Conservation (phyloP, 1,284 basidiomycete genomes). For the Leccinum angustisporum region DNA sequence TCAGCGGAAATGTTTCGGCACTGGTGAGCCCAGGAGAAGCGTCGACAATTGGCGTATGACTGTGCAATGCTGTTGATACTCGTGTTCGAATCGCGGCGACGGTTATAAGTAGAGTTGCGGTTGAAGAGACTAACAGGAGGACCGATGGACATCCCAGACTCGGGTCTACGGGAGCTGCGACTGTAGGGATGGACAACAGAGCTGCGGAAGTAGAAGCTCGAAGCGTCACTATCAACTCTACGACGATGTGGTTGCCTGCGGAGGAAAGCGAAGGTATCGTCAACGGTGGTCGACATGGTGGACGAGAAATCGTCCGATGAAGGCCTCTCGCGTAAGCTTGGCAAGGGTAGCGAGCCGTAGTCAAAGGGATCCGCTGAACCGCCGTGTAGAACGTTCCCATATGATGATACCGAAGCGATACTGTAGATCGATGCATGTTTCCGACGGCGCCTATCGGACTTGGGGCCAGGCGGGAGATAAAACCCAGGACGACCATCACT, state of each 20-base stretch:
- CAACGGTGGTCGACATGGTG: constrained; percentile 57
- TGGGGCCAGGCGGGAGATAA: constrained; percentile 53
- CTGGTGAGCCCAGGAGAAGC: constrained; percentile 63
- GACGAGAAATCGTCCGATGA: constrained; percentile 55
- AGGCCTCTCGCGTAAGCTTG: constrained; percentile 51
- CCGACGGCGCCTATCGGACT: constrained; percentile 39
- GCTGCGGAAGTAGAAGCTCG: constrained; percentile 68
- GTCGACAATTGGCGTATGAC: constrained; percentile 53
- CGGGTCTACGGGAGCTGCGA: constrained; percentile 48
- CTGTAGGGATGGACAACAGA: constrained; percentile 35
- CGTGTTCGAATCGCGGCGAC: constrained; percentile 51
- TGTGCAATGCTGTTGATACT: constrained; percentile 55
- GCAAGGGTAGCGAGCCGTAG: constrained; percentile 46
- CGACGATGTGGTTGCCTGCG: constrained; percentile 42
- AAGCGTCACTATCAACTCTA: constrained; percentile 73
- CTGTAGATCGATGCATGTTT: constrained; percentile 68
- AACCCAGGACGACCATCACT: constrained; percentile 58
- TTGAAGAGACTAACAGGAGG: constrained; percentile 76
- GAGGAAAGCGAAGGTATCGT: constrained; percentile 74
- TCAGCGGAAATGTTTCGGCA: constrained; percentile 61
- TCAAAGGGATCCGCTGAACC: constrained; percentile 75
- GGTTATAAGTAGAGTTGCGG: constrained; percentile 50
- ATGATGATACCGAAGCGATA: constrained; percentile 80
- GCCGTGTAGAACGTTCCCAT: constrained; percentile 64
- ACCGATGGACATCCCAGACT: constrained; percentile 49